Conservation (phyloP, 2,329 filamentous ascomycete species). For the Colletotrichum sp. region DNA sequence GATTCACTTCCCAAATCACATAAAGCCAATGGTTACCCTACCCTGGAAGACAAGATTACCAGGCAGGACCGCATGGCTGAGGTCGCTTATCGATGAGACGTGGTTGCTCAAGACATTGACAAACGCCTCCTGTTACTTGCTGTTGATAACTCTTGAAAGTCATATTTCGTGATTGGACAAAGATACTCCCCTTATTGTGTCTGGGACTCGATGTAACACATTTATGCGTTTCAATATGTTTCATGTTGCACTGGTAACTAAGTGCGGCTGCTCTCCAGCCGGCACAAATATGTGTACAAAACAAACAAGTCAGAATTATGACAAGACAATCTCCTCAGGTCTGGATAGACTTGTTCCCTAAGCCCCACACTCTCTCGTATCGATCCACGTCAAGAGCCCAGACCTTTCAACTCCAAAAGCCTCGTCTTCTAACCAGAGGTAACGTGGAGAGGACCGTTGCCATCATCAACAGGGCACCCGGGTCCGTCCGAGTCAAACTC, state of each 20-base stretch:
- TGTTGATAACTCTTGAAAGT: not conserved
- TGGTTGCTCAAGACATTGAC: not conserved
- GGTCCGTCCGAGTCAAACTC: not conserved
- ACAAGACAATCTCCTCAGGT: rapidly evolving
- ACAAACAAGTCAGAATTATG: not conserved
- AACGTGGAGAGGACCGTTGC: not conserved
- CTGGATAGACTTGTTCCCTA: not conserved
- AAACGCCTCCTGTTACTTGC: not conserved
- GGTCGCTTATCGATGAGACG: not conserved
- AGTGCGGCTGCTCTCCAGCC: not conserved
- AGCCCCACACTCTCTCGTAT: not conserved
- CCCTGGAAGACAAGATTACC: not conserved
- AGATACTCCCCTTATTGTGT: not conserved
- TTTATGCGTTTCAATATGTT: not conserved
- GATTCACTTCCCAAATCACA: not conserved
- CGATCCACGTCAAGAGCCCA: not conserved
- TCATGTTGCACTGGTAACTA: not conserved
- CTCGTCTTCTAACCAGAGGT: not conserved
- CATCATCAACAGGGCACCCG: not conserved
- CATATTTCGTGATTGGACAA: not conserved
- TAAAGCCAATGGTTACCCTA: rapidly evolving
- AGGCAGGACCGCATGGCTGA: not conserved
- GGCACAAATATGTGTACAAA: not conserved
- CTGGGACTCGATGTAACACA: not conserved
- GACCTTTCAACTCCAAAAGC: not conserved